phyloP scores from a whole-genome alignment of 495 filamentous ascomycete species.

The Trichocladium uniseriatum region DNA sequence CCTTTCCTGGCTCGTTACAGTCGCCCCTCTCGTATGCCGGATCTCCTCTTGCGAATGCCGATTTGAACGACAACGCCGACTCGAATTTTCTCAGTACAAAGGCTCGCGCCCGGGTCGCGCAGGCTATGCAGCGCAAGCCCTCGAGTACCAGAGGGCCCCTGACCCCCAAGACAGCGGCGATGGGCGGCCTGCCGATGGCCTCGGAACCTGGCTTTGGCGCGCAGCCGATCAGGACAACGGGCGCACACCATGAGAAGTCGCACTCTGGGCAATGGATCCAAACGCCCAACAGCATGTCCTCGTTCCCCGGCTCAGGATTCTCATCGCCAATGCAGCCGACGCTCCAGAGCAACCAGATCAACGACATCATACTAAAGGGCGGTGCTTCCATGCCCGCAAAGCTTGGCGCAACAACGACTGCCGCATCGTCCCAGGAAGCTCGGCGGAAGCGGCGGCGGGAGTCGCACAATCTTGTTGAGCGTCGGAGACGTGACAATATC shows the following conservation, averaged over 20 bases:
- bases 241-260: constrained; percentile 68
- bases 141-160: constrained; percentile 67
- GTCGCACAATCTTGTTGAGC: constrained; percentile 93
- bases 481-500: constrained; percentile 91
- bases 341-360: constrained; percentile 40
- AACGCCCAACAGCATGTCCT: constrained; percentile 68
- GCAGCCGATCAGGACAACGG: constrained; percentile 61
- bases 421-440: constrained; percentile 71
- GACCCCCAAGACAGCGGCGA: constrained; percentile 58
- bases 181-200: constrained; percentile 30
- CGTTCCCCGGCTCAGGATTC: constrained; percentile 74
- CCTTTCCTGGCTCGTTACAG: constrained; percentile 42
- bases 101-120: constrained; percentile 42
- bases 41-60: constrained; percentile 44
- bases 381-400: constrained; percentile 49
- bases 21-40: constrained; percentile 43
- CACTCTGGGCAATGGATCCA: constrained; percentile 69
- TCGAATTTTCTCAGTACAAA: constrained; percentile 48
- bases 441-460: constrained; percentile 84
- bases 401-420: constrained; percentile 36
- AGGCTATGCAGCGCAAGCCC: constrained; percentile 57
- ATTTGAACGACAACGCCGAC: constrained; percentile 49
- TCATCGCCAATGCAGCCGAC: constrained; percentile 52
- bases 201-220: constrained; percentile 47
- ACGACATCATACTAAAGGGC: constrained; percentile 44